Percentiles rank a stretch among this genome's conserved stretches.
phyloP scores from a whole-genome alignment of 176 grass and related monocot species.

The Aegilops bicornis region DNA sequence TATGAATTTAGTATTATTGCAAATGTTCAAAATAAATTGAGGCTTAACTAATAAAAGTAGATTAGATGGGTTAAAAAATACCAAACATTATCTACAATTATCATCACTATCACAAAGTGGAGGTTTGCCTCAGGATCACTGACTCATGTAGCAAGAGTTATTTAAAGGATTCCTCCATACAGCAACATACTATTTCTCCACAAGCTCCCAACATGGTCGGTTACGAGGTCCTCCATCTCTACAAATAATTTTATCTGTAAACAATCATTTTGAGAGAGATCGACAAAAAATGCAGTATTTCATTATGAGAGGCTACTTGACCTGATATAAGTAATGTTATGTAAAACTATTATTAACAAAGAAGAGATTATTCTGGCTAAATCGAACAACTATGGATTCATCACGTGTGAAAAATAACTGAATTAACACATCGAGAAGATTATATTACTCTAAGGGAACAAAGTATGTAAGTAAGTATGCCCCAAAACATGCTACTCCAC shows the following conservation, averaged over 20 bases:
- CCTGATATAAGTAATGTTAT: background rate
- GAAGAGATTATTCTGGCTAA: no score
- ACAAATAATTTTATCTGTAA: conserved; percentile 30
- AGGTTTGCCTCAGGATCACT: conserved; percentile 51
- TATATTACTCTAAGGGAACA: background rate
- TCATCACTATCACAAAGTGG: conserved; percentile 60
- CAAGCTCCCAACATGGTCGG: conserved; percentile 77
- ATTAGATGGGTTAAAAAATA: conserved; percentile 33
- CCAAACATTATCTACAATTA: conserved; percentile 71
- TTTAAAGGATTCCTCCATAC: conserved; percentile 86
- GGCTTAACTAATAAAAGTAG: conserved; percentile 2
- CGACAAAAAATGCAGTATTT: background rate
- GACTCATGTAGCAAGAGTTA: conserved; percentile 66
- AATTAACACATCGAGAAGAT: background rate
- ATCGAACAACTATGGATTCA: no score
- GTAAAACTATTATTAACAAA: background rate
- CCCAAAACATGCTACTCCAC: conserved; percentile 95
- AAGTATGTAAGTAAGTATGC: conserved; percentile 67
- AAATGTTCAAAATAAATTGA: background rate
- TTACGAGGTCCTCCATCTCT: conserved; percentile 21
- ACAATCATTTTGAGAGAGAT: background rate
- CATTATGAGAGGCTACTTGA: no score
- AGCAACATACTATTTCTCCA: conserved; percentile 84
- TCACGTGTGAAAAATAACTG: no score
- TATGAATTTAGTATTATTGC: no score